Conservation (phyloP, 148 eudicot species). For the Hydrangea macrophylla region DNA sequence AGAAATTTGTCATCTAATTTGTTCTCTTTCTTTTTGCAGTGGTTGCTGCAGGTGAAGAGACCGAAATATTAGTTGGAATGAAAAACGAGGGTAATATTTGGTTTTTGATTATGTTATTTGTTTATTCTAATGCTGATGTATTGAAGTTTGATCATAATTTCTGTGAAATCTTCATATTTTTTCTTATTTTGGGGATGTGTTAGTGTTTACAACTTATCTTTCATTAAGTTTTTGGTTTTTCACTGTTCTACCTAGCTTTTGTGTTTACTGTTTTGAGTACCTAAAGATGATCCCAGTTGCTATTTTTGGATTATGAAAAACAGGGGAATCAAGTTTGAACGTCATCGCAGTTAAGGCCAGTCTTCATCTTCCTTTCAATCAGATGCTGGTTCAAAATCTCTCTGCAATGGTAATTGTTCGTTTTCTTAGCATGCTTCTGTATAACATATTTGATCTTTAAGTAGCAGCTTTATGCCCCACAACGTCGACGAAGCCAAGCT, state of each 20-base stretch:
- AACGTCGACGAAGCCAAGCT: background rate
- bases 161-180: background rate
- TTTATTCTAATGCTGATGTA: background rate
- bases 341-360: conserved; percentile 78
- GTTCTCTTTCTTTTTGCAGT: conserved; percentile 41
- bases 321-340: conserved; percentile 66
- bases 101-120: background rate
- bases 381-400: conserved; percentile 77
- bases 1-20: conserved; percentile 5
- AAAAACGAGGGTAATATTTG: conserved; percentile 69
- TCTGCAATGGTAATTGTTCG: conserved; percentile 60
- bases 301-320: conserved; percentile 14
- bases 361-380: conserved; percentile 80
- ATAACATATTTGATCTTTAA: background rate
- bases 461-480: background rate
- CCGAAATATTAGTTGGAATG: conserved; percentile 72
- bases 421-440: background rate
- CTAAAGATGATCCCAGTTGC: conserved; percentile 8
- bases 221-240: background rate
- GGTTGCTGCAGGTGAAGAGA: conserved; percentile 76
- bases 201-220: background rate
- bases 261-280: background rate
- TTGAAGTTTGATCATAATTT: background rate
- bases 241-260: background rate
- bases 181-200: background rate